phyloP scores from a whole-genome alignment of 2,329 filamentous ascomycete genomes.

The Thelonectria discophora region DNA sequence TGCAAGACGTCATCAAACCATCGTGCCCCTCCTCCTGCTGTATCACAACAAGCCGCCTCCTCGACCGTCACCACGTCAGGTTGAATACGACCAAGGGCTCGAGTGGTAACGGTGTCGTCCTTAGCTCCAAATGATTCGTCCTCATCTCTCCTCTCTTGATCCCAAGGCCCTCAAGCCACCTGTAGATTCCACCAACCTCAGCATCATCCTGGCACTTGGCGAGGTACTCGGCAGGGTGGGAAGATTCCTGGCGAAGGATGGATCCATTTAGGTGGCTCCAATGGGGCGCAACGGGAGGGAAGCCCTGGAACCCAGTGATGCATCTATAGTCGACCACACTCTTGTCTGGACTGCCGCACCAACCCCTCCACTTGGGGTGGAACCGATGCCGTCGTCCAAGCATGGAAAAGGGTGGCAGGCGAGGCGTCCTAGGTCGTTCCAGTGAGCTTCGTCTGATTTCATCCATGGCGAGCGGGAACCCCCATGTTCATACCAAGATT shows the following conservation, averaged over 20 bases:
- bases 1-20: slow-evolving; percentile 30
- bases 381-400: slow-evolving; percentile 37
- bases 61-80: slow-evolving; percentile 13
- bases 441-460: slow-evolving; percentile 30
- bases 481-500: slow-evolving; percentile 19
- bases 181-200: slow-evolving; percentile 29
- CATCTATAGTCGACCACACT: slow-evolving; percentile 36
- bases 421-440: slow-evolving; percentile 28
- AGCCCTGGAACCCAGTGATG: slow-evolving; percentile 33
- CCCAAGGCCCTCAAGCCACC: slow-evolving; percentile 21
- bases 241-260: slow-evolving; percentile 27
- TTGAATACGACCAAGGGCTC: slow-evolving; percentile 23
- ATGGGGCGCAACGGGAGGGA: slow-evolving; percentile 31
- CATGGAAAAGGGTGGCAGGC: slow-evolving; percentile 34
- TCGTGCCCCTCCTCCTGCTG: slow-evolving; percentile 22
- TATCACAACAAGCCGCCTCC: slow-evolving; percentile 17
- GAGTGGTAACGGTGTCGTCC: slow-evolving; percentile 25
- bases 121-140: slow-evolving; percentile 27
- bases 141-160: slow-evolving; percentile 18
- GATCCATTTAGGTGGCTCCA: slow-evolving; percentile 29
- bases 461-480: slow-evolving; percentile 16
- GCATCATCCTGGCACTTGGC: slow-evolving; percentile 18
- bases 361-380: slow-evolving; percentile 42
- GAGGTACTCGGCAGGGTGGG: slow-evolving; percentile 33
- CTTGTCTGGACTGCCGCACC: slow-evolving; percentile 36